Percentiles rank a stretch among this genome's conserved stretches.
phyloP scores from a whole-genome alignment of 2,329 filamentous ascomycete species.

The Bertia moriformis region DNA sequence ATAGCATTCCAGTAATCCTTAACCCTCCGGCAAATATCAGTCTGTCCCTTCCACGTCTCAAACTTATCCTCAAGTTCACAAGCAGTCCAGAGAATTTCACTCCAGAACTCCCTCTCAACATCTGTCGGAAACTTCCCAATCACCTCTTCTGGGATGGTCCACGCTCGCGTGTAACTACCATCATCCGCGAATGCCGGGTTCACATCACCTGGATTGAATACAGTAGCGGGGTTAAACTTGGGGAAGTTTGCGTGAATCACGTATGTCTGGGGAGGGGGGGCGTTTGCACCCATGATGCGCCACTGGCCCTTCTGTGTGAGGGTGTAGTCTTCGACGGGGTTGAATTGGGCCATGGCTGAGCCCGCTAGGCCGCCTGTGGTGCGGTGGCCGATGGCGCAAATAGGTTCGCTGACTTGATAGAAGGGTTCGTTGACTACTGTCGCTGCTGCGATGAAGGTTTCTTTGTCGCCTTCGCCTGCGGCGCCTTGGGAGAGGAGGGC shows the following conservation, averaged over 20 bases:
- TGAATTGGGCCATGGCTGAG: neutral
- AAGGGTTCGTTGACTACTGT: conserved; percentile 19
- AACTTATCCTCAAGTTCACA: conserved; percentile 18
- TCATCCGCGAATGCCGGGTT: conserved; percentile 17
- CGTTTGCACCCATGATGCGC: neutral
- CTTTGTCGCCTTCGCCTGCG: conserved; percentile 33
- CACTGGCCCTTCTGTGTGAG: neutral
- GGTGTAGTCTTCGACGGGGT: neutral
- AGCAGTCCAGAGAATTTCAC: conserved; percentile 20
- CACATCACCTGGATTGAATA: conserved; percentile 19
- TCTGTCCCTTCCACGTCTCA: conserved; percentile 15
- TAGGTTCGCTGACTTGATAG: conserved; percentile 18
- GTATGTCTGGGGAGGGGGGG: neutral
- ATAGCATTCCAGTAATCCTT: conserved; percentile 17
- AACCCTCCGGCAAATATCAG: conserved; percentile 13
- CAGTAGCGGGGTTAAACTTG: conserved; percentile 4
- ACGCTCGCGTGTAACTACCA: conserved; percentile 17
- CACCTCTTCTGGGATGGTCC: conserved; percentile 16
- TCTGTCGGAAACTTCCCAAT: conserved; percentile 18
- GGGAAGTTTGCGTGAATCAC: conserved; percentile 1
- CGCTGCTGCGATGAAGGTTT: conserved; percentile 30
- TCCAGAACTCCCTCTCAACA: conserved; percentile 20
- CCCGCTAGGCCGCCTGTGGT: neutral
- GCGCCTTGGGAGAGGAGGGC: conserved; percentile 27
- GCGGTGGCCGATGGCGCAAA: neutral